Evolutionary conservation across 2,329 filamentous ascomycete genomes (phyloP).

Genomic region (Catunica adiposa): DNA sequence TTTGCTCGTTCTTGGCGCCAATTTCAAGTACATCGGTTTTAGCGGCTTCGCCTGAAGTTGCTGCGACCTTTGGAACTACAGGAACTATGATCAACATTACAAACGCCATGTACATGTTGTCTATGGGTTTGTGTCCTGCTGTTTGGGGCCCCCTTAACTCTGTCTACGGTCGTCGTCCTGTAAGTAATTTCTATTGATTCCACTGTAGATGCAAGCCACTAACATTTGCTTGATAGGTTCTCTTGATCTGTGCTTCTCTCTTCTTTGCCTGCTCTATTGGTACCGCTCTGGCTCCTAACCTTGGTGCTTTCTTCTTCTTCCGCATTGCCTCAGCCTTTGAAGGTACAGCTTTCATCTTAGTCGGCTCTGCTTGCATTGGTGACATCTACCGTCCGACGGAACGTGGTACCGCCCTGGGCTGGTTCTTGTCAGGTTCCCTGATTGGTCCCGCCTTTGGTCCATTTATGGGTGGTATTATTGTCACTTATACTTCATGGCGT

Average conservation of each 20-base stretch:
- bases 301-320: constrained; percentile 57
- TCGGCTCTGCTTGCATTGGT: constrained; percentile 52
- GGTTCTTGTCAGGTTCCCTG: constrained; percentile 55
- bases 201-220: neutral
- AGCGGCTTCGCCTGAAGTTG: constrained; percentile 58
- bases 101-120: constrained; percentile 59
- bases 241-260: constrained; percentile 40
- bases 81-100: constrained; percentile 54
- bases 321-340: constrained; percentile 58
- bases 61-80: constrained; percentile 44
- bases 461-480: constrained; percentile 59
- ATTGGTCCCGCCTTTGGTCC: constrained; percentile 55
- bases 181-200: constrained; percentile 22
- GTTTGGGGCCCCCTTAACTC: constrained; percentile 60
- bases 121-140: constrained; percentile 54
- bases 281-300: constrained; percentile 54
- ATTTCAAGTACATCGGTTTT: constrained; percentile 59
- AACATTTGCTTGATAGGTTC: constrained; percentile 17
- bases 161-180: constrained; percentile 41
- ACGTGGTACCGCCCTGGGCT: constrained; percentile 55
- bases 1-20: constrained; percentile 61
- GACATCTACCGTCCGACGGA: constrained; percentile 50
- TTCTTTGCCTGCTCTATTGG: constrained; percentile 57
- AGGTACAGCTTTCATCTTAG: constrained; percentile 56
- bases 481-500: constrained; percentile 57